Conservation (phyloP, 2,329 filamentous ascomycete species). For the Albophoma yamanashiensis region DNA sequence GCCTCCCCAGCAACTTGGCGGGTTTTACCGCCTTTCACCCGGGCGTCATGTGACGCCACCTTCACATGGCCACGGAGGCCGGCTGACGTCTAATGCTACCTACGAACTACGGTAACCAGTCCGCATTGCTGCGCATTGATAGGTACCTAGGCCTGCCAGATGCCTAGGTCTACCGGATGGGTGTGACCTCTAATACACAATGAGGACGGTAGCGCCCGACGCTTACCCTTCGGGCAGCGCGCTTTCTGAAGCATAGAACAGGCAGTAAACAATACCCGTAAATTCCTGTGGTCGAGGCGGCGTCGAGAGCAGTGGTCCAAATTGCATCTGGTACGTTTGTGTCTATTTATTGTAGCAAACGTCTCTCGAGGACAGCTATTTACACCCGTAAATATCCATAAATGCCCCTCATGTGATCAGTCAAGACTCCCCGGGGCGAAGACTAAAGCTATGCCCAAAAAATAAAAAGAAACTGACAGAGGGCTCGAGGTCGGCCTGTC, state of each 20-base stretch:
- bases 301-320: background rate
- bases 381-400: background rate
- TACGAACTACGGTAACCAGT: too few relatives aligned
- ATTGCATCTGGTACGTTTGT: background rate
- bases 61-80: slow-evolving; percentile 7
- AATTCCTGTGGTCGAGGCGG: background rate
- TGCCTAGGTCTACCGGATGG: background rate
- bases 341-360: background rate
- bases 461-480: background rate
- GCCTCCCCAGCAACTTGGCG: slow-evolving; percentile 7
- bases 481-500: background rate
- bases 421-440: background rate
- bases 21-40: slow-evolving; percentile 17
- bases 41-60: slow-evolving; percentile 19
- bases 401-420: background rate
- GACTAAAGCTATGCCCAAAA: background rate
- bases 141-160: too few relatives aligned
- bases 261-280: background rate
- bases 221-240: background rate
- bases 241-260: background rate
- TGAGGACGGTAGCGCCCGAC: background rate
- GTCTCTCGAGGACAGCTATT: background rate
- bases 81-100: too few relatives aligned
- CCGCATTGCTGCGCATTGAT: too few relatives aligned
- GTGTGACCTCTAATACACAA: background rate